Percentiles rank a stretch among this genome's conserved stretches.
Conservation (phyloP, 2,329 filamentous ascomycete genomes). For the Pseudofabraea citricarpa region DNA sequence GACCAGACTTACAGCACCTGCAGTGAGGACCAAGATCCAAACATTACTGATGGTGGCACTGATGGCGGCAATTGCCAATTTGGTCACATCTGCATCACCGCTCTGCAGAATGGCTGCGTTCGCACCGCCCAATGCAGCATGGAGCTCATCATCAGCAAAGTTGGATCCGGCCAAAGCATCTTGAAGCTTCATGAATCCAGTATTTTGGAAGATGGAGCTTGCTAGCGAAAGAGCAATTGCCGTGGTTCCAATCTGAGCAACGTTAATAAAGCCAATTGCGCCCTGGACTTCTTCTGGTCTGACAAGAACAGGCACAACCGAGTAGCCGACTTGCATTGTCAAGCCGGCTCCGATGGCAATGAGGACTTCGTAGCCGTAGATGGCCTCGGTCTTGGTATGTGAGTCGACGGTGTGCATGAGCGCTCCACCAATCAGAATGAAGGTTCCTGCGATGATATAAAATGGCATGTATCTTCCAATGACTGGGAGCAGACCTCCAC, state of each 20-base stretch:
- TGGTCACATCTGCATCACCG: background rate
- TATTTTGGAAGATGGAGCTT: conserved; percentile 30
- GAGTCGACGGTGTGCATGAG: conserved; percentile 21
- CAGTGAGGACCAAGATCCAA: background rate
- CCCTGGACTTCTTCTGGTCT: conserved; percentile 20
- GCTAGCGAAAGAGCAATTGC: conserved; percentile 29
- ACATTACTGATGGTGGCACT: background rate
- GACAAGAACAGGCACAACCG: conserved; percentile 28
- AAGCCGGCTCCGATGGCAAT: conserved; percentile 34
- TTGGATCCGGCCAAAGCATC: conserved; percentile 15
- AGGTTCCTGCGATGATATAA: conserved; percentile 28
- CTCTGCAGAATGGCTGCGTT: background rate
- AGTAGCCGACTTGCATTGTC: conserved; percentile 27
- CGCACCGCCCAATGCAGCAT: conserved; percentile 17
- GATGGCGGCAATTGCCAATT: background rate
- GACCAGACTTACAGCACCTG: background rate
- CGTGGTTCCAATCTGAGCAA: conserved; percentile 27
- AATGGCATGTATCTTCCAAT: conserved; percentile 26
- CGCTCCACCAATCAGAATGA: conserved; percentile 26
- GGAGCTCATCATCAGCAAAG: conserved; percentile 18
- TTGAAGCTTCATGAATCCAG: conserved; percentile 13
- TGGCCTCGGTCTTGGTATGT: conserved; percentile 13
- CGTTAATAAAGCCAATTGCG: conserved; percentile 30
- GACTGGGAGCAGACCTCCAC: conserved; percentile 33
- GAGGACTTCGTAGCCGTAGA: conserved; percentile 31